Percentiles rank a stretch among this genome's conserved stretches.
These are phyloP conservation scores for Elsinoe perseae DNA, from an alignment of 2,329 filamentous ascomycete genomes.

Conservation along the genomic window DNA sequence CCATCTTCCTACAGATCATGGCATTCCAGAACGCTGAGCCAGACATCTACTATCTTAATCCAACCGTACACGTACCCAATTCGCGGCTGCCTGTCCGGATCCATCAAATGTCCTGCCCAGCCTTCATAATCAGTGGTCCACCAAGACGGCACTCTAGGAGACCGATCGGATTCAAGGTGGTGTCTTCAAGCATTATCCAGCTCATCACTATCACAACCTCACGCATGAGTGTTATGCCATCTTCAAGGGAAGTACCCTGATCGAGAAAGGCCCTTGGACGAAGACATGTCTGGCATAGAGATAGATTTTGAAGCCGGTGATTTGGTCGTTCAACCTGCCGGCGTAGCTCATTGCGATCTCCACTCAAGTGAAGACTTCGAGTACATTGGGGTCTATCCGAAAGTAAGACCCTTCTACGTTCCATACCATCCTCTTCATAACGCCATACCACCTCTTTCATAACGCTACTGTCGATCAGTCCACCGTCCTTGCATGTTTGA, in stretches of 20 bases:
- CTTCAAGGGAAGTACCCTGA: slow-evolving; percentile 16
- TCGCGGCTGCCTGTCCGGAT: slow-evolving; percentile 24
- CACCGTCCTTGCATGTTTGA: neutral
- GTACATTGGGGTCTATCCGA: slow-evolving; percentile 14
- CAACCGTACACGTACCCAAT: slow-evolving; percentile 23
- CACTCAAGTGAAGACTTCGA: neutral
- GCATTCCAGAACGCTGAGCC: neutral
- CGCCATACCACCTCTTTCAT: too few relatives aligned
- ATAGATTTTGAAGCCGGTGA: slow-evolving; percentile 21
- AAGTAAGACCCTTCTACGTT: slow-evolving; percentile 11
- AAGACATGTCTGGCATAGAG: slow-evolving; percentile 20
- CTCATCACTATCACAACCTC: slow-evolving; percentile 23
- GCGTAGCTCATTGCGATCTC: slow-evolving; percentile 9
- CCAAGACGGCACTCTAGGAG: slow-evolving; percentile 19
- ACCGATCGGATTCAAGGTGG: slow-evolving; percentile 22
- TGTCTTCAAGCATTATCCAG: slow-evolving; percentile 20
- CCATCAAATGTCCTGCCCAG: slow-evolving; percentile 24
- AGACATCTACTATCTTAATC: slow-evolving; percentile 11
- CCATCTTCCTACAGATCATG: neutral
- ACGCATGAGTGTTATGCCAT: slow-evolving; percentile 24
- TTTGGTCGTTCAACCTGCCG: slow-evolving; percentile 6
- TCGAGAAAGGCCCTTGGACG: slow-evolving; percentile 12
- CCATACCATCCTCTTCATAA: slow-evolving; percentile 6
- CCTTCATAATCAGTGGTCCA: slow-evolving; percentile 19
- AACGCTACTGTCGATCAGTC: neutral